Evolutionary conservation across 768 basidiomycete species (phyloP).

Genomic region (Chalciporus sphaerocephalus): DNA sequence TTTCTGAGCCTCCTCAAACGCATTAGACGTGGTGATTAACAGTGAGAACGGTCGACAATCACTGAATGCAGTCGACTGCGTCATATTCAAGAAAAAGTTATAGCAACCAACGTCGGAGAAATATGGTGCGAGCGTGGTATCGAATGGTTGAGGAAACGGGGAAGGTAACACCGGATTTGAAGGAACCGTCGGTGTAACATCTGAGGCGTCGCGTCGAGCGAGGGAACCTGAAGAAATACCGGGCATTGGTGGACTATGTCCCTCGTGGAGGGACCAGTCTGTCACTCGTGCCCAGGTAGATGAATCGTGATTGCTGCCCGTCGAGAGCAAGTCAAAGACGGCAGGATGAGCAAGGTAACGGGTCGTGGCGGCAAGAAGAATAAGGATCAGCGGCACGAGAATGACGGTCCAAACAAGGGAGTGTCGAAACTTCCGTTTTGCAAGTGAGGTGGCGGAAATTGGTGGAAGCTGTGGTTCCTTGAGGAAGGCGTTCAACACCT

Average conservation of each 20-base stretch:
- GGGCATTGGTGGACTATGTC: constrained; percentile 29
- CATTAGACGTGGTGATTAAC: constrained; percentile 50
- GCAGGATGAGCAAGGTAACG: constrained; percentile 49
- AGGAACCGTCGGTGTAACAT: constrained; percentile 26
- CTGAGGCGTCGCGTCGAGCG: constrained; percentile 8
- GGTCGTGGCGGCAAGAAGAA: constrained; percentile 50
- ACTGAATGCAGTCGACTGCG: constrained; percentile 53
- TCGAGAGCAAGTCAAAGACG: constrained; percentile 40
- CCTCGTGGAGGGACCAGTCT: constrained; percentile 42
- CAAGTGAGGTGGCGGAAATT: not conserved
- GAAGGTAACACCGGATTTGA: constrained; percentile 51
- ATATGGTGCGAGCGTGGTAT: constrained; percentile 56
- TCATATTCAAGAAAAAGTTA: constrained; percentile 75
- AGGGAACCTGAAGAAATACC: constrained; percentile 7
- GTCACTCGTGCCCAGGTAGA: constrained; percentile 25
- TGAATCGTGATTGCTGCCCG: constrained; percentile 27
- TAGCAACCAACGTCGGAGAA: constrained; percentile 64
- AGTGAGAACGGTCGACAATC: constrained; percentile 74
- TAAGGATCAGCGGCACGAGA: constrained; percentile 51
- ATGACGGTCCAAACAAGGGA: constrained; percentile 46
- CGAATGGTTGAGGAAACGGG: constrained; percentile 77
- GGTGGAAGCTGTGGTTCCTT: not conserved
- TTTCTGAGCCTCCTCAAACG: constrained; percentile 54
- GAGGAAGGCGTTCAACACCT: constrained; percentile 4
- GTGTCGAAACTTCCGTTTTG: constrained; percentile 39